Conservation (phyloP, 2,329 filamentous ascomycete species). For the Pyrenophora teres region DNA sequence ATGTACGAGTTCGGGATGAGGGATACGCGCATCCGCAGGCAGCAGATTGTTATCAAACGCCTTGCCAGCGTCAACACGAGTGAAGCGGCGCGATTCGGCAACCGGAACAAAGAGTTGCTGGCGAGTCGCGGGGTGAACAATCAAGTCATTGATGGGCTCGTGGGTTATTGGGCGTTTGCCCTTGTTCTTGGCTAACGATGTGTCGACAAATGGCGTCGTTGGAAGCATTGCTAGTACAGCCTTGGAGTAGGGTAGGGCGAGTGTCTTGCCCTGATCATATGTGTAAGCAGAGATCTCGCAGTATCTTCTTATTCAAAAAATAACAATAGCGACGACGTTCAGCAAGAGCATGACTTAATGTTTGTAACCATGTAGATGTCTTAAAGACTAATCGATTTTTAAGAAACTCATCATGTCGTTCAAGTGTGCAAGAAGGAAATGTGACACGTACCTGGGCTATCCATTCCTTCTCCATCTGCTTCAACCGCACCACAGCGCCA, state of each 20-base stretch:
- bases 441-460: conserved; percentile 68
- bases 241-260: conserved; percentile 76
- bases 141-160: conserved; percentile 68
- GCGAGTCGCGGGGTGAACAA: conserved; percentile 60
- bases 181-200: conserved; percentile 31
- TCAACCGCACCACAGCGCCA: conserved; percentile 81
- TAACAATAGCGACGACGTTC: conserved; percentile 49
- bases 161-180: conserved; percentile 52
- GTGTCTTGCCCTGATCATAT: conserved; percentile 67
- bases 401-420: conserved; percentile 68
- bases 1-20: conserved; percentile 63
- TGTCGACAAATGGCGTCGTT: conserved; percentile 55
- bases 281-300: conserved; percentile 21
- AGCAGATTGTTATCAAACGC: conserved; percentile 64
- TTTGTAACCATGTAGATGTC: conserved; percentile 91
- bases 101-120: conserved; percentile 66
- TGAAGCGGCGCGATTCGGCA: conserved; percentile 67
- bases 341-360: conserved; percentile 73
- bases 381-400: conserved; percentile 99
- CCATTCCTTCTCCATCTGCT: conserved; percentile 84
- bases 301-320: not conserved
- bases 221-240: conserved; percentile 83
- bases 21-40: conserved; percentile 66
- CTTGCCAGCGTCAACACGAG: conserved; percentile 66
- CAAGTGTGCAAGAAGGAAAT: not conserved